Evolutionary conservation across 176 grass and related monocot species (phyloP), one percentile per base, ranked within the genome.

Genomic region (Musa schizocarpa): DNA sequence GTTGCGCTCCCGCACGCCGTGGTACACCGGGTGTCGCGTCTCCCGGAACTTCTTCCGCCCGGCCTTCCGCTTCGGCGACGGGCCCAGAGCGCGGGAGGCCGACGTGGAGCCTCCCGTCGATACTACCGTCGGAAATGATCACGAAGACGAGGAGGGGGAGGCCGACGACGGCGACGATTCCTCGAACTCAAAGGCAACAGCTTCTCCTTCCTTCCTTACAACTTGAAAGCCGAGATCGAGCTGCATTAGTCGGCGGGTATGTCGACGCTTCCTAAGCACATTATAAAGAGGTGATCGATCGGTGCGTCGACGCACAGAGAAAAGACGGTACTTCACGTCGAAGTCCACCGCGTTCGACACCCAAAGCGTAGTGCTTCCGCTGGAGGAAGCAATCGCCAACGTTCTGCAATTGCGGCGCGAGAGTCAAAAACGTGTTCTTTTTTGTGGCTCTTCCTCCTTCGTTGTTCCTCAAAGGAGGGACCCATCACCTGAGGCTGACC

Each of bases 11-110:
- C 92, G 86, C 76, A 89, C 92, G 7, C 92, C 92, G 73, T 84
- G 83, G 84, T 78, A 92, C 77, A 96, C 82, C 9, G 92, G 89
- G 82, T 96, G 92, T 0, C 92, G 80, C 22, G 92, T 96, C 86
- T 92, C 89, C 21, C 78, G 85, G 82, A 96, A 96, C 87, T 96
- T 96, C 75, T 85, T 89, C 1, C 89, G 75, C 2, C 89, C 92
- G 22, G 71, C 73, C 55, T 58, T 56, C 54, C 73, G 26, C 26
- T 75, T 75, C 26, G 73, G 54, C 14, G 54, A 54, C 8, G 73
- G 63, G 58, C n/a, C 16, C 58, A 9, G 16, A 2, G 58, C 16
- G 1, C 14, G 6, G n/a, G 14, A 1, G 58, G 17, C 19, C 22
- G 63, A 13, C 8, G 63, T 12, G 22, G 23, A 65, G 63, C 34